Base-by-base conservation (phyloP, 495 filamentous ascomycete genomes). In the Hapsidospora chrysogenum region DNA sequence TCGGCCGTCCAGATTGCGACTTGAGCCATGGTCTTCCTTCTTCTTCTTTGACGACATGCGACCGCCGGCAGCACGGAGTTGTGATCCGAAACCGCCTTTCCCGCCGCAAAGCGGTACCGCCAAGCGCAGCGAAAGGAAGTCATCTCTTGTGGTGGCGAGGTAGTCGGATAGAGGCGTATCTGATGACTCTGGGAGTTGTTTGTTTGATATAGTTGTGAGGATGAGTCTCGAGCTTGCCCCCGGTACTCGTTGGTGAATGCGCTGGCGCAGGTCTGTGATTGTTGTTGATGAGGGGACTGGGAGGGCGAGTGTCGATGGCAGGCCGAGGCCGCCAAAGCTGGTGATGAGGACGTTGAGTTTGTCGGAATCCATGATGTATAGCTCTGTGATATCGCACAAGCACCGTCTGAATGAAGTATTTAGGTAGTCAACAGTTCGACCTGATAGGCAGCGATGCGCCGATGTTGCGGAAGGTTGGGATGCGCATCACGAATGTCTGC, bases 81-180 rank as follows among this genome's bases (percentile, higher is more conserved):
- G 92, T 4, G 85, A 93, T 42, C 89, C 89, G 56, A 97, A 97
- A 37, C 89, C 89, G 52, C 89, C 89, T 51, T 97, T 97, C 46
- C 89, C 89, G 50, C 89, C 89, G 46, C 73, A 76, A 26, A 94
- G 59, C 8, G 79, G 62, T 5, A 74, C 60, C 11, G 74, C 73
- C 17, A 96, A 70, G 30, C 84, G 83, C 8, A 96, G 69, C 2
- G 84, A 73, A 36, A 97, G 67, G 43, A 95, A 73, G 39, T 62
- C 63, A 63, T 73, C 68, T 40, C 63, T 35, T n/a, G 48, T 38
- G 25, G 41, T 45, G 33, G 62, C 56, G 13, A 74, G 63, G 31
- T 68, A 53, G 5, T 57, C 41, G n/a, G 74, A 72, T 40, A 79
- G 50, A 7, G 70, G 57, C 42, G 42, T 43, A 17, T 41, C 44